Percentiles rank a stretch among this genome's conserved stretches.
Evolutionary conservation across 1,284 basidiomycete genomes (phyloP).

Genomic region (Inonotus hispidus): DNA sequence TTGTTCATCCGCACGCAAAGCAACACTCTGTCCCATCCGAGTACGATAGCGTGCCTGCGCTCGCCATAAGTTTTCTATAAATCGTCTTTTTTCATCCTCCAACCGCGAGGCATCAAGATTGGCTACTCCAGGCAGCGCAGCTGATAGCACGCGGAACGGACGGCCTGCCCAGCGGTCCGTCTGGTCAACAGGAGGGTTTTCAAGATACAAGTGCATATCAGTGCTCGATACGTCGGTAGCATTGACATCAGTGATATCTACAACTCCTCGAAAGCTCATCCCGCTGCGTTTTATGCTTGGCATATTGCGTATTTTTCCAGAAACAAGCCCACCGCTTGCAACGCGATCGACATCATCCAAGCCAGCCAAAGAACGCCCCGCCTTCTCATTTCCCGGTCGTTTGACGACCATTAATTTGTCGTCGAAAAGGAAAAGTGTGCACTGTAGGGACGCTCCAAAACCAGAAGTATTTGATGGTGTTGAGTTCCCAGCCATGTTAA

Average conservation of each 20-base stretch:
- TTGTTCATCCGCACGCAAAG: conserved; percentile 61
- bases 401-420: conserved; percentile 93
- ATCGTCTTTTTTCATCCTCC: conserved; percentile 69
- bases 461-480: neutral
- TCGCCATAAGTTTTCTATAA: conserved; percentile 82
- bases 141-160: conserved; percentile 69
- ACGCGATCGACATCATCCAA: conserved; percentile 82
- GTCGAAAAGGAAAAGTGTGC: conserved; percentile 91
- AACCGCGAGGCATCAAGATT: conserved; percentile 60
- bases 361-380: conserved; percentile 73
- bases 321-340: conserved; percentile 45
- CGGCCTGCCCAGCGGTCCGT: conserved; percentile 80
- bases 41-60: conserved; percentile 77
- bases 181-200: conserved; percentile 74
- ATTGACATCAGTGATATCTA: conserved; percentile 81
- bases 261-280: conserved; percentile 81
- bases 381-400: conserved; percentile 70
- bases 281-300: conserved; percentile 71
- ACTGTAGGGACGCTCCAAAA: conserved; percentile 51
- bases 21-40: conserved; percentile 61
- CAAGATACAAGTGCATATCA: conserved; percentile 85
- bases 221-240: conserved; percentile 78
- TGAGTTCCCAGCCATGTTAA: conserved; percentile 16
- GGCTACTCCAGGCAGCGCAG: conserved; percentile 64
- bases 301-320: conserved; percentile 29